These are phyloP conservation scores for Pistacia vera DNA, from an alignment of 345 rosid genomes.

Conservation along the genomic window DNA sequence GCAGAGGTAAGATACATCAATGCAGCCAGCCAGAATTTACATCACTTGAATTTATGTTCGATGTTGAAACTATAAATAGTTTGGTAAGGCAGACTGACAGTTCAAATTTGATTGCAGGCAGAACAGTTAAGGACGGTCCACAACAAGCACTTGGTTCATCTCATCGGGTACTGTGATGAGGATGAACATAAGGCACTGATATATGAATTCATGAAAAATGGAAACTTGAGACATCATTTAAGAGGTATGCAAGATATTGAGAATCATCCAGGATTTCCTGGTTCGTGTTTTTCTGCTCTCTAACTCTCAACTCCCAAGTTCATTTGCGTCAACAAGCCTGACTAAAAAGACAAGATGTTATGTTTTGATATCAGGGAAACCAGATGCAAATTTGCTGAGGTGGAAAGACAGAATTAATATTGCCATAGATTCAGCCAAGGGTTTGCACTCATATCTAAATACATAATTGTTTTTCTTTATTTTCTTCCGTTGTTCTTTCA, in stretches of 20 bases:
- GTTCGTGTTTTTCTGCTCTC: too few species aligned
- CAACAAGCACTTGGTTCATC: conserved; percentile 31
- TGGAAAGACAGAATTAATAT: conserved; percentile 35
- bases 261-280: too few species aligned
- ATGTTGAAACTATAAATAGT: conserved; percentile 8
- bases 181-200: conserved; percentile 22
- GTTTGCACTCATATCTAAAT: conserved; percentile 13
- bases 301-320: too few species aligned
- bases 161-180: conserved; percentile 40
- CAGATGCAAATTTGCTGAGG: not conserved
- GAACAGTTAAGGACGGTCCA: conserved; percentile 29
- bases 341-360: too few species aligned
- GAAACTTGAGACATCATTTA: conserved; percentile 17
- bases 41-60: not conserved
- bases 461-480: too few species aligned
- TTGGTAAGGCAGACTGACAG: conserved; percentile 13
- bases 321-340: too few species aligned
- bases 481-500: not conserved
- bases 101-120: conserved; percentile 11
- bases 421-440: conserved; percentile 49
- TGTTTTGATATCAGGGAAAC: too few species aligned
- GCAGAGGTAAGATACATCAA: conserved; percentile 37
- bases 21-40: conserved; percentile 28
- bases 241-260: not conserved
- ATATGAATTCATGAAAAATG: conserved; percentile 43